phyloP scores from a whole-genome alignment of 2,329 filamentous ascomycete species.

The Ophiostoma ulmi region DNA sequence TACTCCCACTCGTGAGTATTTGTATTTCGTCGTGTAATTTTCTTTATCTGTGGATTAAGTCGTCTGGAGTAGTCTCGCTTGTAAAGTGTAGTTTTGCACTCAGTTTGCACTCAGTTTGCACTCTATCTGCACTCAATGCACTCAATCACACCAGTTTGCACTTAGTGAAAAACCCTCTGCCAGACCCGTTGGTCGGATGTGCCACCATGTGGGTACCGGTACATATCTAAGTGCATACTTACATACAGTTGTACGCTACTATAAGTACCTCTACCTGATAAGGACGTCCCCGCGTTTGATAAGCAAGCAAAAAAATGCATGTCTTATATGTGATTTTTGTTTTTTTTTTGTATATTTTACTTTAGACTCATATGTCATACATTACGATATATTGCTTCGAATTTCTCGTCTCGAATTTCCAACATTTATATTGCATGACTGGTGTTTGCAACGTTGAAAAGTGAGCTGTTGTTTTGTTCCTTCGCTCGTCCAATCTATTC shows the following conservation, averaged over 20 bases:
- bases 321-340: background rate
- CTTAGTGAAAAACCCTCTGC: constrained; percentile 5
- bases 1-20: constrained; percentile 3
- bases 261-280: background rate
- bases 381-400: background rate
- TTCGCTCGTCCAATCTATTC: background rate
- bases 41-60: background rate
- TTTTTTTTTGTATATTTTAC: background rate
- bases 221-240: background rate
- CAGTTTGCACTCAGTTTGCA: background rate
- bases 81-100: background rate
- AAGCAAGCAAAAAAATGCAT: background rate
- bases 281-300: background rate
- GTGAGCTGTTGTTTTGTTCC: background rate
- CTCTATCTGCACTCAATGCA: background rate
- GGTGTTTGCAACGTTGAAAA: background rate
- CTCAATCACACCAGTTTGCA: background rate
- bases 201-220: constrained; percentile 13
- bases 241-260: background rate
- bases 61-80: background rate
- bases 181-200: constrained; percentile 20
- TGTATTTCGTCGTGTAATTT: constrained; percentile 8
- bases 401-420: background rate
- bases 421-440: background rate
- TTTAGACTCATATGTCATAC: background rate